Evolutionary conservation across 116 monocot species (phyloP).

Genomic region (Trichopus zeylanicus): DNA sequence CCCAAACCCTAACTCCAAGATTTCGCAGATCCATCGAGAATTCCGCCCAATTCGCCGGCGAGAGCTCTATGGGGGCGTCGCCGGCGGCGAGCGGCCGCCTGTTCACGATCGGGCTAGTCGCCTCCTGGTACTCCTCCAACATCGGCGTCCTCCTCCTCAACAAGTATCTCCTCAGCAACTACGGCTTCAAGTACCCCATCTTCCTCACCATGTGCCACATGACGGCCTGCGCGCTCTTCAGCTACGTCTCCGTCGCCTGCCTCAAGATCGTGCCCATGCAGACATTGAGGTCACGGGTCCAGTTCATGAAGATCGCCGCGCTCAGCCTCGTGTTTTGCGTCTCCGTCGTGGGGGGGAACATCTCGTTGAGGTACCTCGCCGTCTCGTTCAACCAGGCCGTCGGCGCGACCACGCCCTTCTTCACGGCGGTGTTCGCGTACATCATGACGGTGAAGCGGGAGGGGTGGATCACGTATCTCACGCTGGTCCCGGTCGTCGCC

Average conservation of each 20-base stretch:
- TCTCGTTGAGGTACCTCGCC: constrained; percentile 32
- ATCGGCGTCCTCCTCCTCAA: constrained; percentile 56
- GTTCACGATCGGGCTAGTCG: constrained; percentile 5
- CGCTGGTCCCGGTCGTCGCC: constrained; percentile 34
- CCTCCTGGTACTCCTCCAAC: constrained; percentile 53
- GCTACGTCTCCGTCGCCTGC: constrained; percentile 48
- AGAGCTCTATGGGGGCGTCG: neutral
- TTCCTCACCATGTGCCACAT: constrained; percentile 63
- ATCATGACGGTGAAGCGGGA: constrained; percentile 30
- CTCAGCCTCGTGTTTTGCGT: constrained; percentile 39
- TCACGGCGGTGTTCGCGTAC: constrained; percentile 38
- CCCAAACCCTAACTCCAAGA: neutral
- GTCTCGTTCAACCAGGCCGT: constrained; percentile 48
- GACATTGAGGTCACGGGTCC: constrained; percentile 22
- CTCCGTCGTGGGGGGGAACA: constrained; percentile 45
- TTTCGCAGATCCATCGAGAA: neutral
- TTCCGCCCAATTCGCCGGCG: neutral
- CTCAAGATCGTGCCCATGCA: constrained; percentile 30
- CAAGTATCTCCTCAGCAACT: constrained; percentile 50
- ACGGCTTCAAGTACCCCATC: constrained; percentile 53
- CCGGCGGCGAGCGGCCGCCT: constrained; percentile 4
- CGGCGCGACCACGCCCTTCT: constrained; percentile 49
- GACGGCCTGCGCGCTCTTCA: constrained; percentile 43
- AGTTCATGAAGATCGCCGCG: constrained; percentile 35
- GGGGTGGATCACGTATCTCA: constrained; percentile 29